Conservation (phyloP, 2,329 filamentous ascomycete species). For the Microcyclospora tardicrescens region DNA sequence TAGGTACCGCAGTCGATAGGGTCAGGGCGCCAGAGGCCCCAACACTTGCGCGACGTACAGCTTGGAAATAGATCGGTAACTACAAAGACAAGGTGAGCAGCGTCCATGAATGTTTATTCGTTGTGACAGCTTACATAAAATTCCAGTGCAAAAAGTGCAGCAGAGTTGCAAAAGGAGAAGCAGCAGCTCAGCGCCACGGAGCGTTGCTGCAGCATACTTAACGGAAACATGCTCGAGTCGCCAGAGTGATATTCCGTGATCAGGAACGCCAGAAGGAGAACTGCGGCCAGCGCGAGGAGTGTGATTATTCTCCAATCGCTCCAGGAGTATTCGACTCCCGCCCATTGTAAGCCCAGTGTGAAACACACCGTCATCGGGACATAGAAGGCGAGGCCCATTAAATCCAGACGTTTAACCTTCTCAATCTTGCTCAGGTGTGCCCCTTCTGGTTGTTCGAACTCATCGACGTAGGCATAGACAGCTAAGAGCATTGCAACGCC, state of each 20-base stretch:
- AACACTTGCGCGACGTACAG: constrained; percentile 29
- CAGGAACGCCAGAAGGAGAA: constrained; percentile 1
- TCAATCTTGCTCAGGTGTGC: constrained; percentile 1
- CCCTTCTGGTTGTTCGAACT: constrained; percentile 1
- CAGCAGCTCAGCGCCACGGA: constrained; percentile 32
- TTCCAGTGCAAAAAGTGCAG: constrained; percentile 27
- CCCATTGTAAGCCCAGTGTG: constrained; percentile 6
- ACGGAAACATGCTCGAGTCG: constrained; percentile 2
- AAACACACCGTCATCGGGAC: constrained; percentile 5
- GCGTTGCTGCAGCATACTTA: constrained; percentile 24
- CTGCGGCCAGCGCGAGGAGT: constrained; percentile 2
- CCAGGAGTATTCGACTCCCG: constrained; percentile 5
- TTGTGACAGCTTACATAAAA: constrained; percentile 30
- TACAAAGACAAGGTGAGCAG: constrained; percentile 25
- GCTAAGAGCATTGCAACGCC: constrained; percentile 18
- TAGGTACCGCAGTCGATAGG: constrained; percentile 32
- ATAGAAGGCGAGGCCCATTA: constrained; percentile 1
- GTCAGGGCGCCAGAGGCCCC: constrained; percentile 28
- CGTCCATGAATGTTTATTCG: neutral
- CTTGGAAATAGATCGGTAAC: constrained; percentile 42
- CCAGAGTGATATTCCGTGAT: neutral
- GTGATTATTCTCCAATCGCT: constrained; percentile 4
- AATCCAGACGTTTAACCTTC: constrained; percentile 1
- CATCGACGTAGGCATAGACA: constrained; percentile 3
- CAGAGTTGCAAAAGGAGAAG: constrained; percentile 24